Base-by-base conservation (phyloP, 2,329 filamentous ascomycete species). In the Lachnellula suecica region DNA sequence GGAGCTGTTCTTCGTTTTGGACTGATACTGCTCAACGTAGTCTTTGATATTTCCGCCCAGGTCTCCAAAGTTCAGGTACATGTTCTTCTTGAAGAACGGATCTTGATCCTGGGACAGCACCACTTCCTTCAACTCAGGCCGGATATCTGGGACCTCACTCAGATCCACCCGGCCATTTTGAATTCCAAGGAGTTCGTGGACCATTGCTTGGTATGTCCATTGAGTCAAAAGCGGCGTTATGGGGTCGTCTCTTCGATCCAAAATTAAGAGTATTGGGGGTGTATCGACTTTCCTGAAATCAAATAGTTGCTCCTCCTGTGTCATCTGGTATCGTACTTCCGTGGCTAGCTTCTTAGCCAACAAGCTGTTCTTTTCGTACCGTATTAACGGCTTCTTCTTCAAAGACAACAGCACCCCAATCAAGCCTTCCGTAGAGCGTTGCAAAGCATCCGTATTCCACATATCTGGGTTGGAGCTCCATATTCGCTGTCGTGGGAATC, bases 151-250 rank as follows among this genome's bases (percentile, higher is more conserved):
- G 0, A 96, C 85, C 50, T 89, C 82, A 57, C 87, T 88, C 29
- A 99, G 77, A 66, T 96, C 88, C 1, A 99, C 94, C 46, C 93
- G 83, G n/a, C 94, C 94, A 68, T 97, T 97, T 53, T 89, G 83
- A 60, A 99, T 96, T 4, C 94, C 94, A 11, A 99, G 78, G 2
- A 97, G 75, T 66, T 99, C 94, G 68, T 99, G 94, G 1, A 99
- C 94, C 92, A 99, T 99, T n/a, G 94, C 94, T 72, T 99, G 94
- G 66, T 99, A 99, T 23, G 94, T 99, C 94, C 94, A 99, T 69
- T 99, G 94, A 2, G 91, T 96, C 44, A 99, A 79, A 10, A 99
- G 75, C 0, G 94, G 94, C 3, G 94, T 99, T 46, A 97, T 88
- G 0, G 94, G 93, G 65, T 99, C 94, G 67, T 97, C 92, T 69